phyloP scores from a whole-genome alignment of 2,329 filamentous ascomycete genomes.

The Hymenoscyphus fraxineus region DNA sequence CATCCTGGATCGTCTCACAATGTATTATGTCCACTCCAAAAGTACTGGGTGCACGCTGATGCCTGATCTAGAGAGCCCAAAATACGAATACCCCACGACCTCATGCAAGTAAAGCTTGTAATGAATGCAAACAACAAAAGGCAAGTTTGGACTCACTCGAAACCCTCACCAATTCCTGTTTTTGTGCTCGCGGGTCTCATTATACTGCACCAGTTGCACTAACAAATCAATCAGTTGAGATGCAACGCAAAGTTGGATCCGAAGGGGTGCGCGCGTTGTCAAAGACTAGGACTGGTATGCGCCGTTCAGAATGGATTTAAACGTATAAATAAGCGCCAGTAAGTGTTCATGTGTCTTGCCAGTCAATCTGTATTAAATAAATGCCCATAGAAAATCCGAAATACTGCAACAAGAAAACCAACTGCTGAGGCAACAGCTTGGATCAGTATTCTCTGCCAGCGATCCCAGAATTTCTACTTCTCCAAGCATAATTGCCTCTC shows the following conservation, averaged over 20 bases:
- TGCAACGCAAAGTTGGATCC: constrained; percentile 17
- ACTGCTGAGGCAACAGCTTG: constrained; percentile 12
- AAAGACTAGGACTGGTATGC: constrained; percentile 11
- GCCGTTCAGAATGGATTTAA: constrained; percentile 17
- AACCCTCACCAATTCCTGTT: not conserved
- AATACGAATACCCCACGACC: constrained; percentile 4
- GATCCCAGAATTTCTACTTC: constrained; percentile 11
- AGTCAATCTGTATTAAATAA: not conserved
- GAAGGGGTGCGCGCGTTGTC: constrained; percentile 13
- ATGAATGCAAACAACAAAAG: constrained; percentile 20
- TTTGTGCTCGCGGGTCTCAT: not conserved
- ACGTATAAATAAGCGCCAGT: constrained; percentile 17
- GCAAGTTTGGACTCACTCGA: not conserved
- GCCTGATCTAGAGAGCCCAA: constrained; percentile 4
- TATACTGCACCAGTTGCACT: not conserved
- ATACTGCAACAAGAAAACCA: constrained; percentile 17
- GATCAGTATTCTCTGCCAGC: constrained; percentile 7
- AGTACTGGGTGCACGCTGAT: not conserved
- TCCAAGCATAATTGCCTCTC: constrained; percentile 11
- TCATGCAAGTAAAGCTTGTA: constrained; percentile 18
- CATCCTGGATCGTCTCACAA: not conserved
- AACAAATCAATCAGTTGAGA: constrained; percentile 7
- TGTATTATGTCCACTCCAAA: constrained; percentile 4
- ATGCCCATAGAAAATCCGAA: constrained; percentile 11
- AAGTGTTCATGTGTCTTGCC: not conserved